Conservation (phyloP, 192 early-diverging fungal genomes). For the Backusella parvicylindrica region DNA sequence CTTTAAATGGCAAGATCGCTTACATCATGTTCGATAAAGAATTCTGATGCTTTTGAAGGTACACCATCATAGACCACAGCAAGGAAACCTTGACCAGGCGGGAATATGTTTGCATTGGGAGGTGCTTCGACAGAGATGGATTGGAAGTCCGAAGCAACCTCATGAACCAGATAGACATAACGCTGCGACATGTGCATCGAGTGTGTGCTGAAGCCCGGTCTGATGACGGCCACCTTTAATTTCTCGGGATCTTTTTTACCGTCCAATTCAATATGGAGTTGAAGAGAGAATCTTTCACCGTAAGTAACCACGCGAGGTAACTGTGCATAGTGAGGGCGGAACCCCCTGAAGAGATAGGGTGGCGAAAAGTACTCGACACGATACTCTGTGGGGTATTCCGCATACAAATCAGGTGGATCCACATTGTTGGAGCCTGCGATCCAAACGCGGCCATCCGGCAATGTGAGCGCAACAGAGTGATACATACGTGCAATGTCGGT, state of each 20-base stretch:
- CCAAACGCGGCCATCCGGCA: constrained; percentile 50
- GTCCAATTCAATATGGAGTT: constrained; percentile 28
- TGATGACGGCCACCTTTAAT: constrained; percentile 41
- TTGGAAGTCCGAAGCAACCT: constrained; percentile 17
- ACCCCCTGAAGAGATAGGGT: constrained; percentile 42
- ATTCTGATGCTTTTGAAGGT: constrained; percentile 25
- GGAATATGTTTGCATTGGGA: constrained; percentile 49
- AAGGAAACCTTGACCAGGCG: constrained; percentile 54
- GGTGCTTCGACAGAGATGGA: constrained; percentile 33
- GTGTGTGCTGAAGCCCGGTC: constrained; percentile 50
- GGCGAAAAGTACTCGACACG: constrained; percentile 52
- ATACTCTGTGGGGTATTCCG: constrained; percentile 45
- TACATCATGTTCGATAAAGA: constrained; percentile 20
- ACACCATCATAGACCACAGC: constrained; percentile 49
- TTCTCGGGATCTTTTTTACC: constrained; percentile 21
- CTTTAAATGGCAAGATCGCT: constrained; percentile 8
- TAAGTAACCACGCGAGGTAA: constrained; percentile 39
- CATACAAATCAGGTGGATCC: constrained; percentile 33
- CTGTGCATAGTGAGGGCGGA: constrained; percentile 29
- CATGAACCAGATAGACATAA: constrained; percentile 34
- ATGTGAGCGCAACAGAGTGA: constrained; percentile 51
- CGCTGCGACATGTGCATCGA: constrained; percentile 54
- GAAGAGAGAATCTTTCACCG: constrained; percentile 30
- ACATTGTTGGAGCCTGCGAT: constrained; percentile 45
- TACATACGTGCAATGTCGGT: constrained; percentile 61